Evolutionary conservation across 495 filamentous ascomycete species (phyloP), one percentile per base, ranked within the genome.

Genomic region (Lentithecium fluviatile): DNA sequence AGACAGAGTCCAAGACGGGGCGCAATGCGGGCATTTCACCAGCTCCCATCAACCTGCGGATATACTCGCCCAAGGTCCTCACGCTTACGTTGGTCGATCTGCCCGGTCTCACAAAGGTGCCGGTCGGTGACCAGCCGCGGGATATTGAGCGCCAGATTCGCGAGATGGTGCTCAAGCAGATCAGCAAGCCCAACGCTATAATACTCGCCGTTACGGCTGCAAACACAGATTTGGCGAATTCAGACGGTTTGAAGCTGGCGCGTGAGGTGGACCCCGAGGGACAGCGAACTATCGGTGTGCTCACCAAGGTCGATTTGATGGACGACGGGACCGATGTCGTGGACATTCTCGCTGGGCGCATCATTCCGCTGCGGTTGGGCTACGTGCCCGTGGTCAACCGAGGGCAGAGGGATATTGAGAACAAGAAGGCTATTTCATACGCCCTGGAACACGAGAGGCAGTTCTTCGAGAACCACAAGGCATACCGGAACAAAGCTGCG

Each of bases 291-390:
- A 99, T 99, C 62, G 95, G 95, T 79, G 95, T 99, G 65, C 82
- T 99, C 70, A 97, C 93, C 56, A 99, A 99, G 80, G 92, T 99
- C 52, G 95, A 99, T 75, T 78, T 99, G 74, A 99, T 99, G 95
- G 95, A 99, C 76, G 92, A 97, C 26, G 95, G 95, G 37, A 99
- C 95, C 36, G 95, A 99, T 71, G 95, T 99, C 17, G 94, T 99
- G 66, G 95, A 99, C 79, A 99, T 99, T 79, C 83, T 99, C 68
- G 94, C 95, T 68, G 95, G 95, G 58, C 88, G 95, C 70, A 94
- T 99, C 75, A 97, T 99, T 72, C 95, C 95, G 17, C 73, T 99
- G 65, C 87, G 95, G 57, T 75, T 99, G 58, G 95, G 95, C 64
- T 99, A 99, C 72, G 95, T 99, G 19, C 95, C 95, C 6, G 95